Percentiles rank a stretch among this genome's conserved stretches.
phyloP scores from a whole-genome alignment of 768 basidiomycete species.

The Boletus bicolor region DNA sequence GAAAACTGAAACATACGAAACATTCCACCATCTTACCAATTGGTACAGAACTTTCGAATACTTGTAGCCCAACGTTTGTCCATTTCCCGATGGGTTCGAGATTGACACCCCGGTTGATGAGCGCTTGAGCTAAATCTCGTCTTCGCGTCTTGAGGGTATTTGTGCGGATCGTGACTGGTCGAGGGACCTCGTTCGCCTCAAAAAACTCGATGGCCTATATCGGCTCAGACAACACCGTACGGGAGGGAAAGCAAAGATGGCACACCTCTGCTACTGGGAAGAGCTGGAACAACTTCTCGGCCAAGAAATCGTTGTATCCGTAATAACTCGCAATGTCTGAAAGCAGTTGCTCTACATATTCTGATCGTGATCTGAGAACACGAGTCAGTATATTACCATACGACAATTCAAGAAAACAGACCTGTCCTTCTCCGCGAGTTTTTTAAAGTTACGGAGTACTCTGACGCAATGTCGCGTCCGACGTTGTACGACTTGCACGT shows the following conservation, averaged over 20 bases:
- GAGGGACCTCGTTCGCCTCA: constrained; percentile 92
- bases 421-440: constrained; percentile 65
- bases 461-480: constrained; percentile 78
- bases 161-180: constrained; percentile 96
- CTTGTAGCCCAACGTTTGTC: constrained; percentile 98
- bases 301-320: constrained; percentile 94
- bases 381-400: constrained; percentile 5
- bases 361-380: constrained; percentile 69
- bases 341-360: constrained; percentile 85
- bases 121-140: constrained; percentile 88
- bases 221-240: not conserved
- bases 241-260: not conserved
- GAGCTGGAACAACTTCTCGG: constrained; percentile 90
- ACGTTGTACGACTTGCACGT: constrained; percentile 71
- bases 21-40: constrained; percentile 56
- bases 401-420: constrained; percentile 8
- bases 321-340: constrained; percentile 93
- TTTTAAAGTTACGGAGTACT: constrained; percentile 69
- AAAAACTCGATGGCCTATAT: constrained; percentile 94
- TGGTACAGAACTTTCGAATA: constrained; percentile 94
- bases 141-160: constrained; percentile 93
- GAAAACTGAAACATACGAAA: not conserved
- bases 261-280: constrained; percentile 90
- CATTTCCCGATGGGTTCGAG: constrained; percentile 99
- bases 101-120: constrained; percentile 95